phyloP scores from a whole-genome alignment of 257 asterid species.

The Scutellaria minor region DNA sequence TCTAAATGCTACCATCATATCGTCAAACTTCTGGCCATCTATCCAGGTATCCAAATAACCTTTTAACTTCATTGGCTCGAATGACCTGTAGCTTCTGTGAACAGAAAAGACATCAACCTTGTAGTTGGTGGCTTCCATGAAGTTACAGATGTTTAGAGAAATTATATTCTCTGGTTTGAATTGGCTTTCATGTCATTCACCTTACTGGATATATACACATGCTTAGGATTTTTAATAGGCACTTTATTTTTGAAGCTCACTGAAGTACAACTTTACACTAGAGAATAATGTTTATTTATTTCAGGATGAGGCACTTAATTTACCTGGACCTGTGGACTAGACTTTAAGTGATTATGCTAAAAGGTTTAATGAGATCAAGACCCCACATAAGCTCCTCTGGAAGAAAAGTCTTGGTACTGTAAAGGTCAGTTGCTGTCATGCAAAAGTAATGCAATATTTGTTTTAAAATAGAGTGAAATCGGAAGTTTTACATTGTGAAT shows the following conservation, averaged over 20 bases:
- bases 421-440: slow-evolving; percentile 70
- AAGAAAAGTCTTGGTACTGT: slow-evolving; percentile 96
- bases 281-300: slow-evolving; percentile 33
- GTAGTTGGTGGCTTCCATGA: slow-evolving; percentile 15
- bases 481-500: slow-evolving; percentile 7
- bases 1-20: slow-evolving; percentile 83
- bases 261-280: slow-evolving; percentile 28
- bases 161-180: slow-evolving; percentile 6
- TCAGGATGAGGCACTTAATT: slow-evolving; percentile 80
- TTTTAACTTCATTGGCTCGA: slow-evolving; percentile 24
- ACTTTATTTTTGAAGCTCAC: slow-evolving; percentile 16
- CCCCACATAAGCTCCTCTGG: slow-evolving; percentile 97
- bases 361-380: slow-evolving; percentile 82
- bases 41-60: slow-evolving; percentile 71
- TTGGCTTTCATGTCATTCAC: slow-evolving; percentile 8
- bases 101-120: not conserved
- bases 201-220: not conserved
- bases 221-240: slow-evolving; percentile 14
- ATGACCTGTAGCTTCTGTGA: slow-evolving; percentile 21
- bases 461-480: slow-evolving; percentile 10
- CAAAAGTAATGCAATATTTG: not conserved
- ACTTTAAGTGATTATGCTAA: slow-evolving; percentile 82
- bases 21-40: slow-evolving; percentile 99
- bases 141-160: slow-evolving; percentile 8
- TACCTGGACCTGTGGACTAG: slow-evolving; percentile 76